Percentiles rank a stretch among this genome's conserved stretches.
Conservation (phyloP, 225 moss, liverwort and hornwort species). For the Climacium dendroides region DNA sequence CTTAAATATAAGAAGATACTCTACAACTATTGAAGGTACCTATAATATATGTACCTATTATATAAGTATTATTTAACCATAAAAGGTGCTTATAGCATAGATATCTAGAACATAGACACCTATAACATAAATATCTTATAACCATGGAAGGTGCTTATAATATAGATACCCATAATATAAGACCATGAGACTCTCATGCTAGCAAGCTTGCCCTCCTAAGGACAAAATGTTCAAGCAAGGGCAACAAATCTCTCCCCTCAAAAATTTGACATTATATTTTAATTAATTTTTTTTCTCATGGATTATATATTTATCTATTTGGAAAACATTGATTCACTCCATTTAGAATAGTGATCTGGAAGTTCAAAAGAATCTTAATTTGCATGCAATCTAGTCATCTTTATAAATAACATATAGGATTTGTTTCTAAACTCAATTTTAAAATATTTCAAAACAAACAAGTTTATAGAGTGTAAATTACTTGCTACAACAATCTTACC, state of each 20-base stretch:
- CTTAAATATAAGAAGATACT: too few relatives aligned
- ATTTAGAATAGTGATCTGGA: rapidly evolving
- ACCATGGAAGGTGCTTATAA: too few relatives aligned
- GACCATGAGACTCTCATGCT: too few relatives aligned
- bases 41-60: too few relatives aligned
- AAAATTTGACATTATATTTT: neutral
- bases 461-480: rapidly evolving
- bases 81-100: too few relatives aligned
- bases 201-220: rapidly evolving
- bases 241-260: rapidly evolving
- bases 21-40: too few relatives aligned
- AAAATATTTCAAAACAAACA: neutral
- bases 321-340: neutral
- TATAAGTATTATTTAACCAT: too few relatives aligned
- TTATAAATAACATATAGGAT: too few relatives aligned
- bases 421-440: neutral
- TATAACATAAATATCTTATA: too few relatives aligned
- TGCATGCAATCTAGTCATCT: rapidly evolving
- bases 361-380: neutral
- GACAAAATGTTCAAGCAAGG: rapidly evolving
- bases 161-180: too few relatives aligned
- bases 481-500: neutral
- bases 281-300: neutral
- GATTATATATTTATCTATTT: too few relatives aligned
- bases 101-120: too few relatives aligned